Base-by-base conservation (phyloP, 768 basidiomycete genomes). In the Candolleomyces eurysporus region DNA sequence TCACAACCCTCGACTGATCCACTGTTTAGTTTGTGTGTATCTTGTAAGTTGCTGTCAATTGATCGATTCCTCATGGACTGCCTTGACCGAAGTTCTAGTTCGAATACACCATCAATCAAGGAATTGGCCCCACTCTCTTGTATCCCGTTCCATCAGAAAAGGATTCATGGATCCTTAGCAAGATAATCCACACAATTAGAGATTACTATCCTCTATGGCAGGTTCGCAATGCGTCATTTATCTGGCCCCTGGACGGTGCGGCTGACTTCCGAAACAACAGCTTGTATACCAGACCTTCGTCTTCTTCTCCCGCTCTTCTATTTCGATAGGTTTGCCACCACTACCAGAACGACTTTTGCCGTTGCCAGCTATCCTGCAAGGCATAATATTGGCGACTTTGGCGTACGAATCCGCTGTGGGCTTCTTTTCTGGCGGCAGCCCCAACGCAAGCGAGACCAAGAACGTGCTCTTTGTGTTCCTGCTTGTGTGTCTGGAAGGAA, bases 161-260 rank as follows among this genome's bases (percentile, higher is more conserved):
- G 7, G 75, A 76, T 5, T 79, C 88, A 62, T 82, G 85, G 58
- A 54, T 93, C 13, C 79, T 96, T 54, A 84, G 87, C 69, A 84
- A 82, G 69, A 82, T 98, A 61, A 92, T 98, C 60, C 86, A 91
- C 67, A 87, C 85, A 1, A 80, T 94, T 19, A 82, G 94, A 42
- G 96, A 98, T 69, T 98, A 95, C 71, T 98, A 98, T 74, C 95
- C 95, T 1, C 82, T 96, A 45, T 97, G 94, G 92, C 92, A 94
- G 87, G 91, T 89, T 63, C 31, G 65, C 36, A 36, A 36, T 60
- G 48, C 39, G 22, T 19, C 54, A 57, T 59, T 60, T 36, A 48
- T 26, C 30, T 30, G 59, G n/a, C 49, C 51, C 16, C 17, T 57
- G 22, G 42, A 7, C 21, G 19, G 21, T 45, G 1, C 30, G 51